Evolutionary conservation across 805 yeast species (phyloP), one percentile per base, ranked within the genome.

Genomic region (Dipodascus albidus): DNA sequence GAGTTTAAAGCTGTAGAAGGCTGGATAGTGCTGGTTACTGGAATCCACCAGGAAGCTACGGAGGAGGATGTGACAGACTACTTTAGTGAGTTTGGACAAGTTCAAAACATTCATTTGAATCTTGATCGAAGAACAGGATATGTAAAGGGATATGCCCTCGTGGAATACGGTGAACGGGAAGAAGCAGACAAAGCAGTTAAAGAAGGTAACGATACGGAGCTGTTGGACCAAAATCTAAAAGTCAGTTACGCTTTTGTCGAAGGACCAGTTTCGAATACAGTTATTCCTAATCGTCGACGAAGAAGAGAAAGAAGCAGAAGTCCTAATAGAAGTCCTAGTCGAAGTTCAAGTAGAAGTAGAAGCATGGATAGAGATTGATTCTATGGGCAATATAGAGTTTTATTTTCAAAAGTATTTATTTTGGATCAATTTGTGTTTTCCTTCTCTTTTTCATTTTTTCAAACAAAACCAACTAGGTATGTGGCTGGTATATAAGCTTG

Each of bases 91-190:
- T 72, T 58, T 52, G 77, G 76, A 1, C 60, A 55, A 11, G 67
- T 75, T 9, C 62, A 64, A 27, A 66, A 67, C 20, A 49, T 74
- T 1, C 76, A 72, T 54, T 54, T 75, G 53, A 75, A 74, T 53
- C 56, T 72, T 3, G 77, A 74, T 52, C 64, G 74, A 42, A 69
- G 70, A 49, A 67, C 76, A 1, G 79, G 79, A 2, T 72, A 67
- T 56, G 73, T 64, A 15, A 71, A 69, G 56, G 74, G 64, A 2
- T 75, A 75, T 55, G 77, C 73, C 0, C 58, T 75, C 22, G 54
- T 74, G 1, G 76, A 74, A 55, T 74, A 62, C 54, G 59, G 51
- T 1, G 57, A 55, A 0, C 49, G 62, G 3, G 66, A 59, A 4
- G 74, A 70, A 24, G 76, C 76, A 2, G 51, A 59, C 22, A 54